Evolutionary conservation across 2,329 filamentous ascomycete species (phyloP).

Genomic region (Fusarium cicatricum): DNA sequence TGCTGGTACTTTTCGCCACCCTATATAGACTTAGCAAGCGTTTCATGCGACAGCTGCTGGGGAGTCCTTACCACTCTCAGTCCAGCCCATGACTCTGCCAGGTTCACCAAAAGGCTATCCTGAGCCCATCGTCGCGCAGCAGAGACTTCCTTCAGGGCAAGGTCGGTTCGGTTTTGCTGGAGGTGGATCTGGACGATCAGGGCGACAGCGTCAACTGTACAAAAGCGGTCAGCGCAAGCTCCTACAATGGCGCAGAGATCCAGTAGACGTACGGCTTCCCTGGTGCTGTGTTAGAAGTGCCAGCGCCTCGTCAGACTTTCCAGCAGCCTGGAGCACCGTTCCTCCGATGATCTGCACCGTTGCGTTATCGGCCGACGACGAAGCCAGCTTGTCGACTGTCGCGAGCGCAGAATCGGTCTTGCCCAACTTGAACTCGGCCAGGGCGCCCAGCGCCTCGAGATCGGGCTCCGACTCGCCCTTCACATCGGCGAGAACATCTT

Average conservation of each 20-base stretch:
- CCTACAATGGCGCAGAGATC: not conserved
- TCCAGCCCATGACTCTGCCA: conserved; percentile 95
- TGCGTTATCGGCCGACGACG: conserved; percentile 74
- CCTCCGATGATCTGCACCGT: conserved; percentile 83
- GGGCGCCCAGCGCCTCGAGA: conserved; percentile 76
- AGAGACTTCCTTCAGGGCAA: conserved; percentile 88
- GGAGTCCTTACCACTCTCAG: conserved; percentile 73
- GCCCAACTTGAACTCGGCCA: conserved; percentile 73
- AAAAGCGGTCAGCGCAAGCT: conserved; percentile 36
- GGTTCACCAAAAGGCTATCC: conserved; percentile 90
- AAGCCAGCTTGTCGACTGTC: conserved; percentile 72
- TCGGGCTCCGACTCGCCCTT: conserved; percentile 74
- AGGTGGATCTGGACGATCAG: conserved; percentile 93
- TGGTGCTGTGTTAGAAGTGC: conserved; percentile 83
- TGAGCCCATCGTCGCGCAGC: conserved; percentile 93
- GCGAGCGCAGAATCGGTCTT: conserved; percentile 68
- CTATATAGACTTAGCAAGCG: conserved; percentile 55
- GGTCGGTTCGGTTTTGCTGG: conserved; percentile 87
- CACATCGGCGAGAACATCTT: conserved; percentile 75
- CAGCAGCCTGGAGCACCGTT: conserved; percentile 81
- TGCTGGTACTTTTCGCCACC: conserved; percentile 96
- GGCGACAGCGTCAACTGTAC: conserved; percentile 76
- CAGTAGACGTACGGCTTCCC: conserved; percentile 73
- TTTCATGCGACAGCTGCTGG: not conserved
- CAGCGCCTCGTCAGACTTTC: conserved; percentile 86